phyloP scores from a whole-genome alignment of 176 grass and related monocot genomes.

The Urochloa ruziziensis region DNA sequence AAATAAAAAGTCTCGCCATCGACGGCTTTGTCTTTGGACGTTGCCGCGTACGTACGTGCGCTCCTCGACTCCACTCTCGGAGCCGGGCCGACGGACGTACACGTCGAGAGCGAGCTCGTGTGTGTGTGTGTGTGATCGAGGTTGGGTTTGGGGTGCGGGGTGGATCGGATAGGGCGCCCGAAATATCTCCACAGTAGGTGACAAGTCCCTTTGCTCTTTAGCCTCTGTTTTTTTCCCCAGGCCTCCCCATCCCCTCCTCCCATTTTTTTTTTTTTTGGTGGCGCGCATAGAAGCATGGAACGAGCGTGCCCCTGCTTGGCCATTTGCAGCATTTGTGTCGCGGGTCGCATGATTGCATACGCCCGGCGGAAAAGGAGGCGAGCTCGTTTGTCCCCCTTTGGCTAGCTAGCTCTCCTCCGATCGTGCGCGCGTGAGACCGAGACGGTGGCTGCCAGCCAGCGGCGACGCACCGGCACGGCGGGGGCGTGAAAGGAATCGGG shows the following conservation, averaged over 20 bases:
- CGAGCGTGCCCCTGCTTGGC: neutral
- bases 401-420: too few species aligned
- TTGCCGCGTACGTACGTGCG: neutral
- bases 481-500: slow-evolving; percentile 23
- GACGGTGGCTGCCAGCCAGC: too few species aligned
- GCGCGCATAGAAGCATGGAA: neutral
- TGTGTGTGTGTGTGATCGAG: slow-evolving; percentile 34
- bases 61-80: too few species aligned
- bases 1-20: neutral
- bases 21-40: neutral
- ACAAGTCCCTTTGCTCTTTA: slow-evolving; percentile 42
- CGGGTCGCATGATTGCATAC: slow-evolving; percentile 22
- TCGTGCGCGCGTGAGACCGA: too few species aligned
- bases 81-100: too few species aligned
- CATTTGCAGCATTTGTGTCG: slow-evolving; percentile 7
- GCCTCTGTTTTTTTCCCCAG: neutral
- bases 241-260: too few species aligned
- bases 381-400: too few species aligned
- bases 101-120: neutral
- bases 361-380: neutral
- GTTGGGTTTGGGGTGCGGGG: neutral
- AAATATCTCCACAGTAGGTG: slow-evolving; percentile 56
- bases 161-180: neutral
- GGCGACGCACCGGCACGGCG: too few species aligned
- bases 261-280: slow-evolving; percentile 32